Conservation (phyloP, 1,139 yeast genomes). For the Blastobotrys niveus region DNA sequence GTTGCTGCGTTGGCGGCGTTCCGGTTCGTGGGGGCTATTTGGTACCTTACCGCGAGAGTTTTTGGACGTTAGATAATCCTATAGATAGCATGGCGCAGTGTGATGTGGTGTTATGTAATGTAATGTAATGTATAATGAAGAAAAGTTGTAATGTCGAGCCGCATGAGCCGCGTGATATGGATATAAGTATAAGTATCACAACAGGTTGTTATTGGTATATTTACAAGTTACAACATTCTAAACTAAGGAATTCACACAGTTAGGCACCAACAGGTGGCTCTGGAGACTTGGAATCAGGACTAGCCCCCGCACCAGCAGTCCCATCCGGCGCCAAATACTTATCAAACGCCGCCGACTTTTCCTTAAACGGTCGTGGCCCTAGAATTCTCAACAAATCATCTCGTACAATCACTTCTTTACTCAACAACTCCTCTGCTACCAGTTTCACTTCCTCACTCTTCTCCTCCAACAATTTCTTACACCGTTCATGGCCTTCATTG, state of each 20-base stretch:
- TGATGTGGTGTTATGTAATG: no score
- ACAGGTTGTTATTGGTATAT: no score
- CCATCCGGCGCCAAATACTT: slow-evolving; percentile 46
- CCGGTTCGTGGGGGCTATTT: slow-evolving; percentile 50
- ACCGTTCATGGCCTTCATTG: slow-evolving; percentile 65
- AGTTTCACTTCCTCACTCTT: slow-evolving; percentile 67
- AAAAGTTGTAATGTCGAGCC: no score
- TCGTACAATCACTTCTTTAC: slow-evolving; percentile 81
- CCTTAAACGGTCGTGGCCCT: slow-evolving; percentile 88
- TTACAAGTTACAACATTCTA: no score
- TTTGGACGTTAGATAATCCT: slow-evolving; percentile 28
- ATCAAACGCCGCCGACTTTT: slow-evolving; percentile 87
- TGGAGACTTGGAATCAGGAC: no score
- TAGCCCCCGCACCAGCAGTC: no score
- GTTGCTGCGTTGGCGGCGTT: slow-evolving; percentile 71
- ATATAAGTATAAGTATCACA: no score
- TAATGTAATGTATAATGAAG: no score
- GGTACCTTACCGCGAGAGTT: slow-evolving; percentile 30
- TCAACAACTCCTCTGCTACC: slow-evolving; percentile 79
- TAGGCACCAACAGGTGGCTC: no score
- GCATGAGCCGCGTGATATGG: no score
- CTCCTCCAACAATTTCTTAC: slow-evolving; percentile 61
- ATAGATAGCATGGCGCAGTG: no score
- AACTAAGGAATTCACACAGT: no score
- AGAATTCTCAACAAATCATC: slow-evolving; percentile 83